Evolutionary conservation across 495 filamentous ascomycete genomes (phyloP).

Genomic region (Neurospora pannonica): DNA sequence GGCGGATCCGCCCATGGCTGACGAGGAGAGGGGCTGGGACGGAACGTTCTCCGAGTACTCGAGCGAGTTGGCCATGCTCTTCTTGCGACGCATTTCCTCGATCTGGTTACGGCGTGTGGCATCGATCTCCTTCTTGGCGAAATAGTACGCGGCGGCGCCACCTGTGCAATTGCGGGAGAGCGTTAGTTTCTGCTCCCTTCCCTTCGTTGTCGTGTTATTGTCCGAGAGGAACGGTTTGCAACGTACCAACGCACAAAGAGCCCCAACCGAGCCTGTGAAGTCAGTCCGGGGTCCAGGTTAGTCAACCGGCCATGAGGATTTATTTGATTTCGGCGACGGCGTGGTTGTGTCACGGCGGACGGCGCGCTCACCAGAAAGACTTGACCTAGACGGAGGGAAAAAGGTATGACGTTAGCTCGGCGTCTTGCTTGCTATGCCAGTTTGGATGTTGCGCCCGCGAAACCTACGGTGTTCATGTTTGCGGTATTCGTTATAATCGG

Average conservation of each 20-base stretch:
- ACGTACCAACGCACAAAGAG: constrained; percentile 65
- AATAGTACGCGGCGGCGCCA: constrained; percentile 82
- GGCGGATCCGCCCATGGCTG: constrained; percentile 30
- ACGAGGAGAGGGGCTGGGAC: constrained; percentile 20
- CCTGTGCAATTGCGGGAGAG: constrained; percentile 37
- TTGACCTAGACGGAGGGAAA: constrained; percentile 33
- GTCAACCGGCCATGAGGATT: background rate
- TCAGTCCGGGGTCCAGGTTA: background rate
- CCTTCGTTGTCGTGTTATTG: background rate
- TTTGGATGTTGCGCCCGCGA: background rate
- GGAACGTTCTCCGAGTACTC: constrained; percentile 41
- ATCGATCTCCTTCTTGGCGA: constrained; percentile 90
- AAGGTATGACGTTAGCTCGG: constrained; percentile 13
- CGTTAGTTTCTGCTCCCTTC: constrained; percentile 10
- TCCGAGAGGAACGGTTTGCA: background rate
- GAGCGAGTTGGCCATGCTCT: constrained; percentile 49
- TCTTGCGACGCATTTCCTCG: constrained; percentile 55
- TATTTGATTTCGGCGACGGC: background rate
- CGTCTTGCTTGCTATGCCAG: background rate
- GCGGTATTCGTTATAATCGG: background rate
- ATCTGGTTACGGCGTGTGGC: constrained; percentile 68
- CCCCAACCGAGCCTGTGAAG: constrained; percentile 71
- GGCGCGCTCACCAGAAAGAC: constrained; percentile 48
- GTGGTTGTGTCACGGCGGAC: background rate
- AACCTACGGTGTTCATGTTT: constrained; percentile 22